Percentiles rank a stretch among this genome's conserved stretches.
phyloP scores from a whole-genome alignment of 23 red algal species.

The Porphyridium purpureum region DNA sequence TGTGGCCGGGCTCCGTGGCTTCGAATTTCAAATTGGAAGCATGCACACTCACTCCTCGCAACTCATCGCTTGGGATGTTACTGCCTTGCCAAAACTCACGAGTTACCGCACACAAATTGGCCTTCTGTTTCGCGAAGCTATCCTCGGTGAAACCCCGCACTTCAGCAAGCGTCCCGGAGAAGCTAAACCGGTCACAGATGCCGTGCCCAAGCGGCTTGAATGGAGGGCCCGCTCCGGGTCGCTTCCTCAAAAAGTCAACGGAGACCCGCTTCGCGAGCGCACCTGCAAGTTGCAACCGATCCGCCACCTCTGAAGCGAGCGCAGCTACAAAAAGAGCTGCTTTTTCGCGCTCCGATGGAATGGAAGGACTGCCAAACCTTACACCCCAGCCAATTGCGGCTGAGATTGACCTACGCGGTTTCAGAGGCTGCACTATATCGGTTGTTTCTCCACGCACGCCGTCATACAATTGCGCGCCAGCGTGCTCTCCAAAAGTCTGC shows the following conservation, averaged over 20 bases:
- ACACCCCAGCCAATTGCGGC: constrained; percentile 92
- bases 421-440: constrained; percentile 47
- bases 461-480: constrained; percentile 35
- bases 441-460: constrained; percentile 28
- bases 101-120: too few relatives aligned
- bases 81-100: too few relatives aligned
- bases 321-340: constrained; percentile 54
- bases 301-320: constrained; percentile 43
- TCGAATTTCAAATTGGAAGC: too few relatives aligned
- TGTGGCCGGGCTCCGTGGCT: too few relatives aligned
- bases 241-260: constrained; percentile 42
- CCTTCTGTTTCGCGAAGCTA: too few relatives aligned
- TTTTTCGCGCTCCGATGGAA: constrained; percentile 26
- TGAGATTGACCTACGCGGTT: constrained; percentile 59
- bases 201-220: constrained; percentile 56
- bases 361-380: constrained; percentile 23
- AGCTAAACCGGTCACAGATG: constrained; percentile 10
- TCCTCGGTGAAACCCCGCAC: too few relatives aligned
- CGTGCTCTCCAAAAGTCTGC: constrained; percentile 29
- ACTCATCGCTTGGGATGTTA: too few relatives aligned
- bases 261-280: constrained; percentile 29
- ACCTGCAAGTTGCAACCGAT: constrained; percentile 27
- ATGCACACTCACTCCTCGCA: too few relatives aligned
- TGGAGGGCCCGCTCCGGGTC: constrained; percentile 33
- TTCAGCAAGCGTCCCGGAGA: too few relatives aligned